Percentiles rank a stretch among this genome's conserved stretches.
Conservation (phyloP, 352 stramenopile species). For the Saprolegnia diclina region DNA sequence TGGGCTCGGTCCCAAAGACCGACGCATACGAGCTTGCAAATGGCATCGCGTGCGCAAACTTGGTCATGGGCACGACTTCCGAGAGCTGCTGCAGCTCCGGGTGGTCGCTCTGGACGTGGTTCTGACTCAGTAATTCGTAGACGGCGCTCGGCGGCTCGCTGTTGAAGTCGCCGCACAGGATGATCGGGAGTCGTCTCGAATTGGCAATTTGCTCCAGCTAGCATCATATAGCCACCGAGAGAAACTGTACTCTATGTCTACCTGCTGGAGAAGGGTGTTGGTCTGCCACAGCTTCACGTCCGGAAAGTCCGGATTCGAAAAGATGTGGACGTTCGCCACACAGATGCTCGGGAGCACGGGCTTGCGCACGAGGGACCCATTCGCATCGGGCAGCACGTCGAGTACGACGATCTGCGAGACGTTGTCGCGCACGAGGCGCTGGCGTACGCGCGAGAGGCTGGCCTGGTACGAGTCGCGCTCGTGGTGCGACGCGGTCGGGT, state of each 20-base stretch:
- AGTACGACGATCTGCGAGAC: slow-evolving; percentile 96
- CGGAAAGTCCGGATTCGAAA: slow-evolving; percentile 97
- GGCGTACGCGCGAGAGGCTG: slow-evolving; percentile 42
- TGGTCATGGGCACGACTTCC: slow-evolving; percentile 66
- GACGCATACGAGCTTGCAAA: slow-evolving; percentile 94
- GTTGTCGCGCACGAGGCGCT: slow-evolving; percentile 96
- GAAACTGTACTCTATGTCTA: too few species aligned
- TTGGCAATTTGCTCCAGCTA: slow-evolving; percentile 72
- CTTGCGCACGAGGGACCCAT: slow-evolving; percentile 39
- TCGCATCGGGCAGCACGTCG: slow-evolving; percentile 86
- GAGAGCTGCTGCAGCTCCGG: slow-evolving; percentile 88
- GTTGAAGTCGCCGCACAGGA: slow-evolving; percentile 99
- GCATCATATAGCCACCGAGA: too few species aligned
- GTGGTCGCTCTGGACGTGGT: slow-evolving; percentile 83
- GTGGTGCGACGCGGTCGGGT: slow-evolving; percentile 53
- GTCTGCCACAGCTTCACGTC: slow-evolving; percentile 99
- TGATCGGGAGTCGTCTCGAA: slow-evolving; percentile 84
- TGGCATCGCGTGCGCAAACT: slow-evolving; percentile 90
- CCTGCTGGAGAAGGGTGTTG: slow-evolving; percentile 80
- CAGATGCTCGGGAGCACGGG: slow-evolving; percentile 77
- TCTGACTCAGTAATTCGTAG: slow-evolving; percentile 94
- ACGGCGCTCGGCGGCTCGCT: slow-evolving; percentile 94
- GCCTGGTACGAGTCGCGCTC: slow-evolving; percentile 56
- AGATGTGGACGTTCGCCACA: slow-evolving; percentile 98
- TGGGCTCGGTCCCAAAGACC: slow-evolving; percentile 93